These are phyloP conservation scores for Monosporascus sp. DNA, from an alignment of 2,329 filamentous ascomycete genomes.

Conservation along the genomic window DNA sequence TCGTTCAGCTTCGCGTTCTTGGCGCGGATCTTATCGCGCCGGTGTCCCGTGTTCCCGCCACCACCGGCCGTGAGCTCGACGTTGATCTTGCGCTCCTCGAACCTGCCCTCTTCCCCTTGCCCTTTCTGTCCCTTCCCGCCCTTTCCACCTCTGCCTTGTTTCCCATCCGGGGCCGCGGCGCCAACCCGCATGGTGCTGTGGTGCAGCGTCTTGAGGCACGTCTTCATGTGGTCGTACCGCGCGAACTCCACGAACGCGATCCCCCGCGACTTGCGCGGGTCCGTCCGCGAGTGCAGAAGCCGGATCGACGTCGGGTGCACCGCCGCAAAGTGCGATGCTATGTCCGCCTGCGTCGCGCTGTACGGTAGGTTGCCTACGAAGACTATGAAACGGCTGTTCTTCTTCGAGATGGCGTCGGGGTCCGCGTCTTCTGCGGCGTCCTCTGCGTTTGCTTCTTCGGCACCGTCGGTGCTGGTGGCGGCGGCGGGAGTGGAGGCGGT, in stretches of 20 bases:
- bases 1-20: slow-evolving; percentile 86
- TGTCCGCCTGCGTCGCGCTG: slow-evolving; percentile 64
- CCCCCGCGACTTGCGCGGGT: slow-evolving; percentile 62
- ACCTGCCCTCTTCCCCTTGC: slow-evolving; percentile 39
- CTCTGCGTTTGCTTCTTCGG: slow-evolving; percentile 11
- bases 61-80: slow-evolving; percentile 91
- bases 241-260: slow-evolving; percentile 88
- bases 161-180: no score
- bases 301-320: slow-evolving; percentile 67
- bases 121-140: slow-evolving; percentile 7
- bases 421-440: slow-evolving; percentile 11
- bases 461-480: not conserved
- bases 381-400: slow-evolving; percentile 63
- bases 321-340: slow-evolving; percentile 72
- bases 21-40: slow-evolving; percentile 70
- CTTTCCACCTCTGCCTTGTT: no score
- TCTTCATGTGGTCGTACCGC: slow-evolving; percentile 84
- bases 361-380: slow-evolving; percentile 91
- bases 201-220: slow-evolving; percentile 84
- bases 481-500: slow-evolving; percentile 3
- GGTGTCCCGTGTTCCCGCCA: slow-evolving; percentile 68
- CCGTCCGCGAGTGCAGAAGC: slow-evolving; percentile 62
- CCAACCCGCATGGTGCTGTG: slow-evolving; percentile 61
- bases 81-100: slow-evolving; percentile 70
- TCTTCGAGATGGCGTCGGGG: slow-evolving; percentile 13